These are phyloP conservation scores for Candida lessepsii DNA, from an alignment of 805 yeast species.

Conservation along the genomic window DNA sequence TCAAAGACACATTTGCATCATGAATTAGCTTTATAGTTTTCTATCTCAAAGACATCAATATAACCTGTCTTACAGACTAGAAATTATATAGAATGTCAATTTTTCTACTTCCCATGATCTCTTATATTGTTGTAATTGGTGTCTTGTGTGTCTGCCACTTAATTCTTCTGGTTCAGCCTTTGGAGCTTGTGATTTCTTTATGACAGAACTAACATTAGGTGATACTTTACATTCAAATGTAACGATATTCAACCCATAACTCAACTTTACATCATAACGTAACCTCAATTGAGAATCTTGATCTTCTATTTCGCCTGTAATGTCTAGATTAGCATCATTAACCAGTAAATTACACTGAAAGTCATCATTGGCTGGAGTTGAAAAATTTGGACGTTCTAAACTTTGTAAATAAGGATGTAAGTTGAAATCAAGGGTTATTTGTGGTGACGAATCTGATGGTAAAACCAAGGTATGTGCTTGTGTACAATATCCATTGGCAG, in stretches of 20 bases:
- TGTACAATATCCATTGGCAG: conserved; percentile 38
- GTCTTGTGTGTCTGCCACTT: conserved; percentile 45
- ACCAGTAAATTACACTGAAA: conserved; percentile 39
- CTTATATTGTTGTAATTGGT: conserved; percentile 44
- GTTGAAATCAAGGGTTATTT: conserved; percentile 32
- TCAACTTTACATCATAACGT: conserved; percentile 39
- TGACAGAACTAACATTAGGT: conserved; percentile 36
- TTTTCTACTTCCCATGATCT: conserved; percentile 47
- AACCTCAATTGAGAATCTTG: conserved; percentile 23
- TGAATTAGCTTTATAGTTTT: too few relatives aligned
- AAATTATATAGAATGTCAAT: conserved; percentile 33
- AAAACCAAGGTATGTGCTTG: conserved; percentile 38
- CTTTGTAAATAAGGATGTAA: conserved; percentile 34
- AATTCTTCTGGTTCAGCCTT: conserved; percentile 26
- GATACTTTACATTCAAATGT: conserved; percentile 42
- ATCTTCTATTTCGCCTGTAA: conserved; percentile 27
- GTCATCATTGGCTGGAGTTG: conserved; percentile 37
- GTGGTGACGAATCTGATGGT: conserved; percentile 37
- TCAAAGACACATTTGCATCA: too few relatives aligned
- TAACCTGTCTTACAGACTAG: conserved; percentile 15
- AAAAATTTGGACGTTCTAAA: conserved; percentile 31
- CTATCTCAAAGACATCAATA: background rate
- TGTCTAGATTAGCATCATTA: conserved; percentile 41
- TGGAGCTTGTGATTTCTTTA: conserved; percentile 25
- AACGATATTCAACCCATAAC: conserved; percentile 39